Base-by-base conservation (phyloP, 2,329 filamentous ascomycete genomes). In the Davidsoniella australis region DNA sequence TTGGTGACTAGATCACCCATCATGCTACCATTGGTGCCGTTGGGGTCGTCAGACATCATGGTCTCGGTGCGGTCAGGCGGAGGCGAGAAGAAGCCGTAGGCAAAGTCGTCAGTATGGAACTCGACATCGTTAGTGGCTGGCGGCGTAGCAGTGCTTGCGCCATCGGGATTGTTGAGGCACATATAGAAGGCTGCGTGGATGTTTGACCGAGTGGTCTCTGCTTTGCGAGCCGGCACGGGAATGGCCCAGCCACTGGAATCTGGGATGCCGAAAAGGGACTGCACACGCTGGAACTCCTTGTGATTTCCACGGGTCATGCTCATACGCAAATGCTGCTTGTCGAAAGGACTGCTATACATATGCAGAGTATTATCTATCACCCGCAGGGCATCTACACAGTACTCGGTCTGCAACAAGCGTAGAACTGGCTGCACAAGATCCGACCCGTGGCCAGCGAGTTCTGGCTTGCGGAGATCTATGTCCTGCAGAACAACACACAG, bases 121-220 rank as follows among this genome's bases (percentile, higher is more conserved):
- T 94, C 88, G 24, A 98, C 80, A 42, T 94, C 88, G 1, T 86
- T 82, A 0, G 86, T 91, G 3, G 79, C 75, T 1, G 76, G 73
- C 4, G 77, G 70, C 49, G 83, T 76, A 14, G 75, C 75, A 24
- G 26, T 42, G 17, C 5, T 47, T 5, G 45, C 10, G 17, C 39
- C 47, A 18, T 49, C 50, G 55, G 80, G 72, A 3, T 75, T 71
- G 54, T 76, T 82, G 48, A 85, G 82, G 59, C 88, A 95, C 55
- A 88, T 94, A 64, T 94, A 94, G 64, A 95, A 96, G 0, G 91
- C 88, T 0, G 88, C 86, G 61, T 96, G 89, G 2, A 98, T 91
- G 58, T 98, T 98, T 51, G 81, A 76, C 51, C 91, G 76, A 3
- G 91, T 96, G 33, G 80, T 76, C 48, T 82, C 80, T 0, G 88